These are phyloP conservation scores for Tephrocybe sp. DNA, from an alignment of 768 basidiomycete genomes.

Conservation along the genomic window DNA sequence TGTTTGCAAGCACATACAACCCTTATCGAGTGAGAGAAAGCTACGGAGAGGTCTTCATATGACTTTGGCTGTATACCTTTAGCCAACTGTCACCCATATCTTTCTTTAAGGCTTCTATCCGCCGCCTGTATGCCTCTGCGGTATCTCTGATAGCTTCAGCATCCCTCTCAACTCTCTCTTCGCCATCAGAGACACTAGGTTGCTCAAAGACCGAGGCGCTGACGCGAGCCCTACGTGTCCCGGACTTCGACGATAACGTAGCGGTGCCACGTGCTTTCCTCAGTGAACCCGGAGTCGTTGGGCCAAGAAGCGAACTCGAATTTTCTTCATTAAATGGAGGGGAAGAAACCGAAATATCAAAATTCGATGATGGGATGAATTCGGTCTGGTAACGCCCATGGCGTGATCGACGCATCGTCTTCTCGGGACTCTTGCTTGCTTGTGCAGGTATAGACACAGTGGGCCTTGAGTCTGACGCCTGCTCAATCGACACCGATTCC, in stretches of 20 bases:
- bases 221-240: conserved; percentile 47
- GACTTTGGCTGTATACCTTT: conserved; percentile 75
- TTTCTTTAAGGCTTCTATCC: conserved; percentile 77
- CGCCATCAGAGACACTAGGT: conserved; percentile 22
- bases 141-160: conserved; percentile 35
- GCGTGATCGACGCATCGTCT: conserved; percentile 29
- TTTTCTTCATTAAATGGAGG: conserved; percentile 2
- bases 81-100: conserved; percentile 92
- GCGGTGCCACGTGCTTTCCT: conserved; percentile 22
- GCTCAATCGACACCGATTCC: conserved; percentile 11
- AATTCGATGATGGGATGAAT: conserved; percentile 26
- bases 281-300: conserved; percentile 8
- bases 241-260: conserved; percentile 39
- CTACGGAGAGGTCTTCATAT: conserved; percentile 17
- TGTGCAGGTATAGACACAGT: conserved; percentile 3
- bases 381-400: conserved; percentile 55
- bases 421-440: background rate
- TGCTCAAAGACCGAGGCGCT: conserved; percentile 67
- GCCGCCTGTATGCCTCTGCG: conserved; percentile 71
- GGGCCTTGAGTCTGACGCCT: background rate
- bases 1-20: background rate
- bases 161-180: conserved; percentile 21
- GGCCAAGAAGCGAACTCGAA: conserved; percentile 8
- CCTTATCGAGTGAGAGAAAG: no score
- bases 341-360: conserved; percentile 14